These are phyloP conservation scores for Urochloa ruziziensis DNA, from an alignment of 176 grass and related monocot species.

Conservation along the genomic window DNA sequence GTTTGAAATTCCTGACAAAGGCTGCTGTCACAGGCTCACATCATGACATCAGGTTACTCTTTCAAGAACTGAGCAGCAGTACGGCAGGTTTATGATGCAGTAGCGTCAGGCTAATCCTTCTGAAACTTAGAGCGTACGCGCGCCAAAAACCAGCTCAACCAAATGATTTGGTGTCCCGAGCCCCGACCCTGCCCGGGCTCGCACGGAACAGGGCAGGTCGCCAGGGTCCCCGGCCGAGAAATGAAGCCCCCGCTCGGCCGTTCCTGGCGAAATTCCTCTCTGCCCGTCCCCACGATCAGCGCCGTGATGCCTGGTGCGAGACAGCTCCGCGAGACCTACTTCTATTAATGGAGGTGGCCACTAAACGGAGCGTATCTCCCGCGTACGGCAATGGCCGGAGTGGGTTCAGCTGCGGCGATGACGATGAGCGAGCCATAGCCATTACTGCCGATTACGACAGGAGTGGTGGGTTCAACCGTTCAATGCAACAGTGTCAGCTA, in stretches of 20 bases:
- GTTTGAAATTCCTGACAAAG: conserved; percentile 33
- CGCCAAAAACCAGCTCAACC: not conserved
- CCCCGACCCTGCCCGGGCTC: not conserved
- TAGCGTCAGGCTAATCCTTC: conserved; percentile 6
- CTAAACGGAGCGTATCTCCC: not conserved
- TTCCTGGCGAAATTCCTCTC: conserved; percentile 25
- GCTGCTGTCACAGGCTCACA: conserved; percentile 10
- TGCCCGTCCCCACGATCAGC: not conserved
- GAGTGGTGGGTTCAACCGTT: no score
- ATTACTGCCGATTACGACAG: conserved; percentile 25
- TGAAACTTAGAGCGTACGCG: not conserved
- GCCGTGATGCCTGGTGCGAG: conserved; percentile 13
- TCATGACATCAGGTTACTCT: not conserved
- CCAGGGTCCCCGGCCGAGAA: not conserved
- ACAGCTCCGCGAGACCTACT: conserved; percentile 39
- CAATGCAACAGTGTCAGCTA: conserved; percentile 32
- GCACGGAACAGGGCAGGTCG: not conserved
- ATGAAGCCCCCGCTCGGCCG: not conserved
- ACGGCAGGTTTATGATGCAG: not conserved
- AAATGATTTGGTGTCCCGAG: not conserved
- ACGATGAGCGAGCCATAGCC: not conserved
- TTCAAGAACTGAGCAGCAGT: not conserved
- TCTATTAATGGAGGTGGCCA: conserved; percentile 27
- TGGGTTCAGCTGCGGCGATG: not conserved
- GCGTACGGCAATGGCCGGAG: conserved; percentile 4